Conservation (phyloP, 768 basidiomycete genomes). For the Naganishia vaughanmartiniae region DNA sequence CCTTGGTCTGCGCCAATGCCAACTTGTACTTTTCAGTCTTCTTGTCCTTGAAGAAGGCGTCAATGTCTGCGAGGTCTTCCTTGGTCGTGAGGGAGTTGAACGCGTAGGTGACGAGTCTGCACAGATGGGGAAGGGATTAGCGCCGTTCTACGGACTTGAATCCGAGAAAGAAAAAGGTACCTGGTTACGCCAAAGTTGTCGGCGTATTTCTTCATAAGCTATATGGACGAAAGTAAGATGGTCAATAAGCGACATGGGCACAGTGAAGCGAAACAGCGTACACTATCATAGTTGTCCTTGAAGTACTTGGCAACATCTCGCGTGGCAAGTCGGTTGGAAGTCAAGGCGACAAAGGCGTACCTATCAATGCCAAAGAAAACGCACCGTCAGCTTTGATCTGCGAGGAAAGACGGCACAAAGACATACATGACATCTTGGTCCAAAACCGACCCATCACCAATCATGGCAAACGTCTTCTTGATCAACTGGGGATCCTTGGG, state of each 20-base stretch:
- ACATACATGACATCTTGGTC: conserved; percentile 51
- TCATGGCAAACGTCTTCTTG: conserved; percentile 64
- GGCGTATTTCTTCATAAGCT: conserved; percentile 64
- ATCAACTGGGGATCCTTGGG: conserved; percentile 62
- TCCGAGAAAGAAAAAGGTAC: conserved; percentile 24
- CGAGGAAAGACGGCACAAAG: not conserved
- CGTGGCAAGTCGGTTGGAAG: conserved; percentile 64
- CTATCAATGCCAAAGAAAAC: conserved; percentile 33
- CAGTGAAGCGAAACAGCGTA: conserved; percentile 50
- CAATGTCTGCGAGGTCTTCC: conserved; percentile 64
- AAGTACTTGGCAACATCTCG: conserved; percentile 63
- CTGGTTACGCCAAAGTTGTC: conserved; percentile 57
- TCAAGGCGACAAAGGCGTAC: conserved; percentile 56
- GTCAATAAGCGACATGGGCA: not conserved
- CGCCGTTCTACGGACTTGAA: conserved; percentile 2
- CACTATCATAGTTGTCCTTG: conserved; percentile 66
- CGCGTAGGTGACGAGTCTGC: conserved; percentile 49
- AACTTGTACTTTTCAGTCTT: conserved; percentile 45
- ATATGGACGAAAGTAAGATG: not conserved
- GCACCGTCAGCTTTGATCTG: conserved; percentile 36
- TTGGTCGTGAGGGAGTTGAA: conserved; percentile 62
- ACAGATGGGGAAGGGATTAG: conserved; percentile 18
- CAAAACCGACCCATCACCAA: conserved; percentile 55
- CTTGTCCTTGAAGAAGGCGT: conserved; percentile 73
- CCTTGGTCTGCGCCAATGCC: conserved; percentile 49